These are phyloP conservation scores for Achaetomium macrosporum DNA, from an alignment of 2,329 filamentous ascomycete genomes.

Conservation along the genomic window DNA sequence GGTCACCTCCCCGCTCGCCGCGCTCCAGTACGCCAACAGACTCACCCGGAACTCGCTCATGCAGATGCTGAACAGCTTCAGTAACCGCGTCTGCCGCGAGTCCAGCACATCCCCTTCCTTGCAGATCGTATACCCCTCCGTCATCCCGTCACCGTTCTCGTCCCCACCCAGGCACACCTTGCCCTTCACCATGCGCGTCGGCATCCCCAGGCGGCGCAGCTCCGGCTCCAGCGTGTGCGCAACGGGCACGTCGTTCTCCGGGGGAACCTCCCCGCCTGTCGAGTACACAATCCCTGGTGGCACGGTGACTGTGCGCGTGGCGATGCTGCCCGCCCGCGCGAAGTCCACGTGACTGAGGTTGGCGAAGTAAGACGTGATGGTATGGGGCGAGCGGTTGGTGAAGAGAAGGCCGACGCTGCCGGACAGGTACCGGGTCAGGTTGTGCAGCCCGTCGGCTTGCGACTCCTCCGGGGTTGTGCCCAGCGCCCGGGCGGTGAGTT, in stretches of 20 bases:
- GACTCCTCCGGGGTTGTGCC: slow-evolving; percentile 73
- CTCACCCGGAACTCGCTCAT: slow-evolving; percentile 85
- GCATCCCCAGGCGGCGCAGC: slow-evolving; percentile 81
- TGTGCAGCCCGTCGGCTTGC: slow-evolving; percentile 70
- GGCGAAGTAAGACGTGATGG: slow-evolving; percentile 67
- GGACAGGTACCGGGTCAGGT: slow-evolving; percentile 61
- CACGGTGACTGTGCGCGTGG: slow-evolving; percentile 70
- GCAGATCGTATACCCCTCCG: slow-evolving; percentile 68
- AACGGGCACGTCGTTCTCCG: slow-evolving; percentile 77
- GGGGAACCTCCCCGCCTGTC: slow-evolving; percentile 70
- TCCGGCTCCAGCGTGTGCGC: slow-evolving; percentile 87
- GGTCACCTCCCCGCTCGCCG: slow-evolving; percentile 53
- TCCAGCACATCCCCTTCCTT: slow-evolving; percentile 79
- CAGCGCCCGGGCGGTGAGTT: slow-evolving; percentile 95
- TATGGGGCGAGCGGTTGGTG: slow-evolving; percentile 66
- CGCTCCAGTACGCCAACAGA: slow-evolving; percentile 67
- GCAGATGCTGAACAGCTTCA: slow-evolving; percentile 90
- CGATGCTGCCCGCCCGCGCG: slow-evolving; percentile 75
- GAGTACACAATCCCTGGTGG: slow-evolving; percentile 79
- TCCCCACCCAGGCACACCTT: slow-evolving; percentile 67
- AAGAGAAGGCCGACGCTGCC: slow-evolving; percentile 88
- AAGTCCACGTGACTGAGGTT: slow-evolving; percentile 75
- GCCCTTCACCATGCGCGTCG: slow-evolving; percentile 81
- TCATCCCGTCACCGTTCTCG: slow-evolving; percentile 44
- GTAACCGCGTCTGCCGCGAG: slow-evolving; percentile 82